These are phyloP conservation scores for Cokeromyces recurvatus DNA, from an alignment of 371 early-diverging fungal species.

Conservation along the genomic window DNA sequence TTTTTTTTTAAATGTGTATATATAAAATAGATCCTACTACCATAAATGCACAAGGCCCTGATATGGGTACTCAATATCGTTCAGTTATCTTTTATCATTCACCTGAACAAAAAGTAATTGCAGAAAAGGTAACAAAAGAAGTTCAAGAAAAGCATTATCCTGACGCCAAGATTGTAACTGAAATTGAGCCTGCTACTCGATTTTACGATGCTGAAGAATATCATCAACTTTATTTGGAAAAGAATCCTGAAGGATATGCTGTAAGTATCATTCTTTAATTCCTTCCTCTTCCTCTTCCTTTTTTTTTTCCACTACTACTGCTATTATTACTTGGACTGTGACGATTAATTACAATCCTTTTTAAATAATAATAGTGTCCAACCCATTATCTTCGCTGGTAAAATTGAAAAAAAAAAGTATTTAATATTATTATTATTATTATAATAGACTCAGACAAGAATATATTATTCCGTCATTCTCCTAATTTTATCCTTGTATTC, in stretches of 20 bases:
- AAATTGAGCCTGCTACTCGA: slow-evolving; percentile 57
- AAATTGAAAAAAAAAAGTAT: background rate
- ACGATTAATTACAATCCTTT: slow-evolving; percentile 3
- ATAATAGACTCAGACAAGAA: too few relatives aligned
- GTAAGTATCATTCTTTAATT: slow-evolving; percentile 8
- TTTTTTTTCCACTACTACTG: too few relatives aligned
- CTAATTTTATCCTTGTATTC: too few relatives aligned
- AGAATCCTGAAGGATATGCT: slow-evolving; percentile 43
- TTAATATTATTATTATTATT: too few relatives aligned
- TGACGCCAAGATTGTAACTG: slow-evolving; percentile 56
- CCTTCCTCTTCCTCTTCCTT: too few relatives aligned
- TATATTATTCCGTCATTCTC: too few relatives aligned
- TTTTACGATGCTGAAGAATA: slow-evolving; percentile 89
- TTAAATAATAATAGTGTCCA: slow-evolving; percentile 37
- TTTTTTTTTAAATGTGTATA: too few relatives aligned
- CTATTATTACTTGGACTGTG: too few relatives aligned
- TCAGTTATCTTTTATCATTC: slow-evolving; percentile 81
- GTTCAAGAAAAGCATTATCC: slow-evolving; percentile 59
- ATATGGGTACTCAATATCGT: slow-evolving; percentile 51
- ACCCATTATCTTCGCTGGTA: slow-evolving; percentile 50
- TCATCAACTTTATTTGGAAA: slow-evolving; percentile 81
- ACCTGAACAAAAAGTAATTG: slow-evolving; percentile 66
- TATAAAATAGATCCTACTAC: slow-evolving; percentile 54
- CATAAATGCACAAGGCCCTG: slow-evolving; percentile 34
- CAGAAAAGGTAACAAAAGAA: slow-evolving; percentile 62